Base-by-base conservation (phyloP, 1,139 yeast species). In the Zygoascus hellenicus region DNA sequence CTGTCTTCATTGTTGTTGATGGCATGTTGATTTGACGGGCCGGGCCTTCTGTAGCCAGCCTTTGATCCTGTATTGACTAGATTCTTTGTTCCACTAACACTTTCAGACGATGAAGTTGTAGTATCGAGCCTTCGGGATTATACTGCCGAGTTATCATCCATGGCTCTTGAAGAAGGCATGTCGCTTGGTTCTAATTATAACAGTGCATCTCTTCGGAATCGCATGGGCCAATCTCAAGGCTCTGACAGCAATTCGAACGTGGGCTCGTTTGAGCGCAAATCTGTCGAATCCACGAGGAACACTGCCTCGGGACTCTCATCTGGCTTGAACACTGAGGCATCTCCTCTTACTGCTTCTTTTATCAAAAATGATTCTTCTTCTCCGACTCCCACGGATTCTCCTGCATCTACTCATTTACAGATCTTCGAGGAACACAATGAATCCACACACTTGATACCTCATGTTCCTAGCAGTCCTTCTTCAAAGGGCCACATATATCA, bases 141-240 rank as follows among this genome's bases (percentile, higher is more conserved):
- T 52, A 76, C 86, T 0, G 85, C 83, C 2, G 77, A 71, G 47
- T 69, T 80, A 53, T 84, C 88, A 11, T 71, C 70, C 32, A 75
- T 81, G 46, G 83, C 82, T 2, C 70, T 78, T 4, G 76, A 71
- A 31, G 74, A 70, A 41, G 70, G 64, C 29, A 51, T 58, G 56
- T 48, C 51, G 6, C 17, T 40, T 19, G 40, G 35, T 13, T 22
- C 39, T 10, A n/a, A 31, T 9, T 26, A 32, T 6, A 17, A 19
- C 7, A 26, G 17, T 10, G 19, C 44, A 2, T 15, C 38, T 2
- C 17, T 35, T 11, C 15, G 37, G 11, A 35, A 45, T n/a, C 10
- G 40, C 36, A 10, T 30, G 9, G 35, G 22, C 17, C 31, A 41
- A 9, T 32, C 28, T 14, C 38, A 16, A n/a, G 19, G 16, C 11